Evolutionary conservation across 2,329 filamentous ascomycete genomes (phyloP).

Genomic region (Colletotrichum salicis): DNA sequence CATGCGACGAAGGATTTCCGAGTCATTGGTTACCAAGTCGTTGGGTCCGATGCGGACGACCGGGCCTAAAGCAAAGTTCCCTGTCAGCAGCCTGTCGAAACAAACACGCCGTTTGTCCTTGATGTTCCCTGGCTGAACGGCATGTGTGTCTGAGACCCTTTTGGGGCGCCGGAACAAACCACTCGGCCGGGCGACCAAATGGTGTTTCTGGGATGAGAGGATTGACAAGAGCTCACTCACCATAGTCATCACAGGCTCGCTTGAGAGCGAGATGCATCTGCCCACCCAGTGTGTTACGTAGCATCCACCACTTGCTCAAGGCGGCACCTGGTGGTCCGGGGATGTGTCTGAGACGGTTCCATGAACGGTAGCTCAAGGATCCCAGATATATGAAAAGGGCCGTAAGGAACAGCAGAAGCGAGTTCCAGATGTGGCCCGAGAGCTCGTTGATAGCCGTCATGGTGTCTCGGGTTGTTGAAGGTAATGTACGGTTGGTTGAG

Average conservation of each 20-base stretch:
- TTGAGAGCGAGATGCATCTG: slow-evolving; percentile 38
- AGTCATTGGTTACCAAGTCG: slow-evolving; percentile 48
- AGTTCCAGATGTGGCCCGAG: slow-evolving; percentile 12
- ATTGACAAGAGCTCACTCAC: slow-evolving; percentile 21
- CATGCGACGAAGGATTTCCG: slow-evolving; percentile 47
- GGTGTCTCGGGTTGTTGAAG: neutral
- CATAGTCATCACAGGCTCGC: slow-evolving; percentile 36
- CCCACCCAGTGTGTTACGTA: slow-evolving; percentile 40
- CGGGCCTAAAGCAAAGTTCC: slow-evolving; percentile 40
- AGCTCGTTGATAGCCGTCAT: slow-evolving; percentile 16
- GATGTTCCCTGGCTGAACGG: slow-evolving; percentile 2
- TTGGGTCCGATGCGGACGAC: slow-evolving; percentile 50
- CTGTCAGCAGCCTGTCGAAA: slow-evolving; percentile 37
- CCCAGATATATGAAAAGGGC: slow-evolving; percentile 27
- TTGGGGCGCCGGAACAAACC: neutral
- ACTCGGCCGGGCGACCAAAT: neutral
- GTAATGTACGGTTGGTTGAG: neutral
- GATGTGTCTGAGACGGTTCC: slow-evolving; percentile 48
- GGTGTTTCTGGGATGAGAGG: neutral
- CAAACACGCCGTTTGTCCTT: neutral
- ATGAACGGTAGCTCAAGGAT: slow-evolving; percentile 37
- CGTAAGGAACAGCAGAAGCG: slow-evolving; percentile 11
- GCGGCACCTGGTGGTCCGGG: slow-evolving; percentile 47
- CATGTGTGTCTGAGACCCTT: slow-evolving; percentile 36
- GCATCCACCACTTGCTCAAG: slow-evolving; percentile 48